Percentiles rank a stretch among this genome's conserved stretches.
These are phyloP conservation scores for Vaccinium vitisidaea DNA, from an alignment of 148 eudicot species.

Conservation along the genomic window DNA sequence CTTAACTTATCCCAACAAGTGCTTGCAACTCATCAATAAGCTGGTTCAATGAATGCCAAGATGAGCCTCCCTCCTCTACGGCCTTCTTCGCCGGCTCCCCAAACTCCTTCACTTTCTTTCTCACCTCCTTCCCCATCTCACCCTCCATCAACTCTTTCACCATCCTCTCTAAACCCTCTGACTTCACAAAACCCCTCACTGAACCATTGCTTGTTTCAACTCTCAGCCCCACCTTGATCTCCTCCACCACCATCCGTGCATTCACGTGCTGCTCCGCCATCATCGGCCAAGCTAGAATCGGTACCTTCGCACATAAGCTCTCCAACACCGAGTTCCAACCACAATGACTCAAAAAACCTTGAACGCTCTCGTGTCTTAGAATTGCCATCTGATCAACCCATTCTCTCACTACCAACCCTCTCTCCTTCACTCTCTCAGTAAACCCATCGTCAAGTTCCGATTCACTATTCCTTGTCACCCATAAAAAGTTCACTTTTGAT, in stretches of 20 bases:
- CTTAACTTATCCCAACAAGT: too few relatives aligned
- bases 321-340: constrained; percentile 71
- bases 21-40: background rate
- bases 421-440: background rate
- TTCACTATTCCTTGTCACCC: background rate
- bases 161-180: background rate
- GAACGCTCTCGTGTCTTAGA: constrained; percentile 7
- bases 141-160: background rate
- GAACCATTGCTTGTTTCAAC: background rate
- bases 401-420: background rate
- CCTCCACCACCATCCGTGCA: background rate
- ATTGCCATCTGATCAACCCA: background rate
- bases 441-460: background rate
- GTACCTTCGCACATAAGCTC: background rate
- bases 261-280: background rate
- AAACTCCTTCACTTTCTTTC: background rate
- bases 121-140: background rate
- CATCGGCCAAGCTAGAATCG: background rate
- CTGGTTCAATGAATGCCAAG: background rate
- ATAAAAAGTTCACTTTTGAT: background rate
- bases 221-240: background rate
- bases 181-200: background rate
- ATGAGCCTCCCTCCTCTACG: background rate
- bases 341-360: constrained; percentile 71
- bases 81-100: background rate